Evolutionary conservation across 129 eudicot genomes (phyloP), one percentile per base, ranked within the genome.

Genomic region (Artemisia argyi): DNA sequence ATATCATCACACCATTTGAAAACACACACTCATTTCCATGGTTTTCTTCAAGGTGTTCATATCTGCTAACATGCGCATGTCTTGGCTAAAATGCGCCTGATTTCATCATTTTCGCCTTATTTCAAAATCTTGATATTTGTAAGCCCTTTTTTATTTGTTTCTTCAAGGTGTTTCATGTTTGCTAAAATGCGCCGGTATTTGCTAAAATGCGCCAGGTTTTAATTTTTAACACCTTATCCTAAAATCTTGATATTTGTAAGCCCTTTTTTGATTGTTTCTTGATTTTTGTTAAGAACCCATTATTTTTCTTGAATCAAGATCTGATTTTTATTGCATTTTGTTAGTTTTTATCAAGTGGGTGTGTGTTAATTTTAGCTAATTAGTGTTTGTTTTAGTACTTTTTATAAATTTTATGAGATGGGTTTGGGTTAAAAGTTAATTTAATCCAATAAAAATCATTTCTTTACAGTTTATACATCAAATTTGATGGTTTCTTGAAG

Each of bases 21-120:
- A 56, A 24, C 57, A 44, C 9, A 61, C 15, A 61, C 26, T 19
- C 14, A 42, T 42, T 46, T 75, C 46, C 19, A 54, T 51, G 63
- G 61, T 60, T 35, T 66, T 20, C 17, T 80, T 32, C 61, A 74
- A 68, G 56, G 58, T 69, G 44, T 78, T 81, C 83, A 72, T 56
- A 16, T 69, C 48, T 47, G 85, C 77, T 71, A 86, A 80, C 76
- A 83, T 86, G 79, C 78, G 75, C 66, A 57, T 79, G 26, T 64
- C 64, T 58, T 32, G 51, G 42, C 64, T 82, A 56, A 58, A 72
- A 5, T 35, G 44, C 44, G 44, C 8, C 44, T 35, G 44, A 35
- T 35, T 74, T 74, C 83, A 50, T 35, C 65, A 60, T 75, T 74
- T 19, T n/a, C 71, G 26, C 51, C 79, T 55, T 52, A 35, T 35